These are phyloP conservation scores for Plectosphaerella sp. DNA, from an alignment of 2,329 filamentous ascomycete genomes.

Conservation along the genomic window DNA sequence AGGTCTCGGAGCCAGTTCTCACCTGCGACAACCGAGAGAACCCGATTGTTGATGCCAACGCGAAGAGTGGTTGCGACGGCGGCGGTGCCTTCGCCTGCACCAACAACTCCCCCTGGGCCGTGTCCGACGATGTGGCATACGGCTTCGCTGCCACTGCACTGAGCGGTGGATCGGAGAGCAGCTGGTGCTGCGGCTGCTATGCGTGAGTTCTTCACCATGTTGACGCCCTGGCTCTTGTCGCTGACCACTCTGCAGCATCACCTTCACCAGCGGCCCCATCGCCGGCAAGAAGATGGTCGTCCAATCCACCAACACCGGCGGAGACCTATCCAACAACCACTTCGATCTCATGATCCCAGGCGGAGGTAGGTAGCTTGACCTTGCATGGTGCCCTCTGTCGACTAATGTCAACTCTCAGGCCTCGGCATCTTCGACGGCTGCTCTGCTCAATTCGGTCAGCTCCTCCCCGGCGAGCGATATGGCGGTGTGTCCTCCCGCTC, in stretches of 20 bases:
- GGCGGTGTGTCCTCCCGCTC: conserved; percentile 48
- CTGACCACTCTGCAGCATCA: conserved; percentile 36
- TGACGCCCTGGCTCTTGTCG: not conserved
- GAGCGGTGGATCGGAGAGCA: conserved; percentile 47
- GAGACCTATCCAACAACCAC: conserved; percentile 51
- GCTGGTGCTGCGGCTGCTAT: conserved; percentile 66
- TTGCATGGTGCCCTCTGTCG: not conserved
- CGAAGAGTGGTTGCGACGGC: conserved; percentile 50
- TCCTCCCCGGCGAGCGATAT: conserved; percentile 43
- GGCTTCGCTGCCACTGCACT: conserved; percentile 61
- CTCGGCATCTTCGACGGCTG: conserved; percentile 51
- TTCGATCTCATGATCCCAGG: conserved; percentile 55
- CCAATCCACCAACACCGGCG: conserved; percentile 60
- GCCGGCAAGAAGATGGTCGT: conserved; percentile 60
- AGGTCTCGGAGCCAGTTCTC: conserved; percentile 43
- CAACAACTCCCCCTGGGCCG: conserved; percentile 57
- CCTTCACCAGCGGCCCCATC: conserved; percentile 45
- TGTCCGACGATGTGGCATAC: conserved; percentile 54
- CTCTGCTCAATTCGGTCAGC: conserved; percentile 36
- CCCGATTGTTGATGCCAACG: conserved; percentile 41
- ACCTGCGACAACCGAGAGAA: conserved; percentile 53
- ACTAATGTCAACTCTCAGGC: conserved; percentile 2
- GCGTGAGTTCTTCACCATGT: conserved; percentile 27
- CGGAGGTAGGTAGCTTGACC: conserved; percentile 32
- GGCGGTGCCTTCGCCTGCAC: conserved; percentile 58